Evolutionary conservation across 805 yeast species (phyloP), one percentile per base, ranked within the genome.

Genomic region (Isabelozyma heimii): DNA sequence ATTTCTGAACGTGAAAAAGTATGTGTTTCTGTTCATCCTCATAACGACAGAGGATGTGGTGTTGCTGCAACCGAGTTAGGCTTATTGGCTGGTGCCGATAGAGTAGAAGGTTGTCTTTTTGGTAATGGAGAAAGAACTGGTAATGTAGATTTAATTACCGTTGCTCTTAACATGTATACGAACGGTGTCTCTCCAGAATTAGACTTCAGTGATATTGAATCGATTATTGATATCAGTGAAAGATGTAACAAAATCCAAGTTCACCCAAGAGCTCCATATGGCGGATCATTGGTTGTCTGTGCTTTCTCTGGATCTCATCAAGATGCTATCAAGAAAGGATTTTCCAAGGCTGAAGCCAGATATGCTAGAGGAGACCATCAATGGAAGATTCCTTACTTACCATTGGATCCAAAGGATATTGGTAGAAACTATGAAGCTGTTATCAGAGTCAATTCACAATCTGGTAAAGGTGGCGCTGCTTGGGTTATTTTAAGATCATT

Each of bases 401-500:
- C 92, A 51, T 76, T 86, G 65, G 92, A 86, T 72, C 92, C 92
- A 58, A 77, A 83, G 68, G 92, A 86, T 66, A 82, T 86, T 57
- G 92, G 92, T 48, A 78, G 90, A 74, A 85, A 79, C 57, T 86
- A 86, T 66, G 92, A 86, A 71, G 91, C 91, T 47, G 88, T 86
- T 50, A 86, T 86, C 62, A 78, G 92, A 75, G 91, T 86, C 60
- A 86, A 86, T 72, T 86, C 92, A 17, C 92, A 86, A 71, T 83
- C 89, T n/a, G 92, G 92, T 67, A 86, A 86, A 67, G 92, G 92
- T 63, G 92, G 92, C 67, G 89, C 91, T 42, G 89, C 91, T 17
- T 86, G 92, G 92, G 82, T 86, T 48, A 77, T 86, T 53, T 78
- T 84, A 61, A 77, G 88, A 69, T 73, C 87, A 30, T 70, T 85